phyloP scores from a whole-genome alignment of 75 land plant species.

The Pinus tabuliformis region DNA sequence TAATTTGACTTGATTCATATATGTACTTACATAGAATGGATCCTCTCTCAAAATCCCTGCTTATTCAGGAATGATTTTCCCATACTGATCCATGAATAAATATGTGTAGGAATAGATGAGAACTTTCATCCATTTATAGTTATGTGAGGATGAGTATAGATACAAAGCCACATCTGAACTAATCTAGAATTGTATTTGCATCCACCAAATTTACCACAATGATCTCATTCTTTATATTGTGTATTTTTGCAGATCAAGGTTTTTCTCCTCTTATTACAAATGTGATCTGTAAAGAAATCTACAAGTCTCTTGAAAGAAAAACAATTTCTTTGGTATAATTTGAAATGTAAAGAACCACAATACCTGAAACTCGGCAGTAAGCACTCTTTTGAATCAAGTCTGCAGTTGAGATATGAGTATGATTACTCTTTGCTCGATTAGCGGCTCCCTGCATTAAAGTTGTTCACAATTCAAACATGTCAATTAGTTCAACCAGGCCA shows the following conservation, averaged over 20 bases:
- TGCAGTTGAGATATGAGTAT: conserved; percentile 62
- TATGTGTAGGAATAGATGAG: no score
- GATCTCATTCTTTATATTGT: no score
- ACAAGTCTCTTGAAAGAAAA: no score
- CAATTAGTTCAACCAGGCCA: not conserved
- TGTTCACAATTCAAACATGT: not conserved
- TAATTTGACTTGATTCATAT: not conserved
- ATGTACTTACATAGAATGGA: not conserved
- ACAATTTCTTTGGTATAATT: no score
- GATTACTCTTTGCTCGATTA: conserved; percentile 81
- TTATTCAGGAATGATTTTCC: not conserved
- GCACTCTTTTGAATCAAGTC: conserved; percentile 90
- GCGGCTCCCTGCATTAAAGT: conserved; percentile 63
- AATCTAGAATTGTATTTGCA: no score
- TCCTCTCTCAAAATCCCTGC: not conserved
- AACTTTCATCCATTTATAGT: no score
- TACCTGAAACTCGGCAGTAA: conserved; percentile 85
- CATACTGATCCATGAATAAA: not conserved
- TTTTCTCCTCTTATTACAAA: not conserved
- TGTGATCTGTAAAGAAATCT: no score
- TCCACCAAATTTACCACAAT: no score
- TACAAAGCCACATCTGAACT: no score
- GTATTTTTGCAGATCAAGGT: no score
- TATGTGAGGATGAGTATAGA: no score
- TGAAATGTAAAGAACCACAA: not conserved